Percentiles rank a stretch among this genome's conserved stretches.
Conservation (phyloP, 805 yeast genomes). For the Ogataea angusta region DNA sequence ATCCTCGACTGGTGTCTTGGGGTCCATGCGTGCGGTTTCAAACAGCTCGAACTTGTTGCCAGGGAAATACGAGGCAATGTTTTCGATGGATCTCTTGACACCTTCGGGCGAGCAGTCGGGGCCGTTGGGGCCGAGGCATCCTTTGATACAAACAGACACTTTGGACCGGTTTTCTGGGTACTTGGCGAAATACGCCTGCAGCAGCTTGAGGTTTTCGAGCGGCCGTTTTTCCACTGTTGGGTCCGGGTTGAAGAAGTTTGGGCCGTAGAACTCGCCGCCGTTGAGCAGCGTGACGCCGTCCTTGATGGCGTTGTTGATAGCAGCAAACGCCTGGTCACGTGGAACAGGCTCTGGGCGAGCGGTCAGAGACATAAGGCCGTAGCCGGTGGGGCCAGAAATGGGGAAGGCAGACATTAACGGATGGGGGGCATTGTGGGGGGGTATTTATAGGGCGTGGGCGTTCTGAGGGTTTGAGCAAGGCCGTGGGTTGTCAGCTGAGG, state of each 20-base stretch:
- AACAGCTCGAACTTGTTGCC: conserved; percentile 36
- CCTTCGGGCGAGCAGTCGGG: conserved; percentile 52
- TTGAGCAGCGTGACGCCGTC: conserved; percentile 55
- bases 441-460: background rate
- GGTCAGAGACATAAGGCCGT: conserved; percentile 82
- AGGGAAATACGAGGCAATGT: conserved; percentile 34
- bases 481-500: too few species aligned
- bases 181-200: conserved; percentile 54
- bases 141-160: conserved; percentile 65
- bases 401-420: background rate
- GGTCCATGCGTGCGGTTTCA: conserved; percentile 71
- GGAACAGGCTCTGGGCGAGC: conserved; percentile 60
- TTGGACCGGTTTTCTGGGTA: conserved; percentile 55
- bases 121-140: conserved; percentile 39
- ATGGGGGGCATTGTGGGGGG: background rate
- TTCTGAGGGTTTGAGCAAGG: too few species aligned
- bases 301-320: conserved; percentile 51
- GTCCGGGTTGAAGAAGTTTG: conserved; percentile 25
- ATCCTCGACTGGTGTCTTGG: conserved; percentile 52
- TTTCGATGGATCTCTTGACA: conserved; percentile 47
- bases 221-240: conserved; percentile 13
- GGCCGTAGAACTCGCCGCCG: conserved; percentile 78
- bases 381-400: conserved; percentile 43
- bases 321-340: conserved; percentile 48
- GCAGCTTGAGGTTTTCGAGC: conserved; percentile 50